phyloP scores from a whole-genome alignment of 2,329 filamentous ascomycete species.

The Hypoxylon sp. region DNA sequence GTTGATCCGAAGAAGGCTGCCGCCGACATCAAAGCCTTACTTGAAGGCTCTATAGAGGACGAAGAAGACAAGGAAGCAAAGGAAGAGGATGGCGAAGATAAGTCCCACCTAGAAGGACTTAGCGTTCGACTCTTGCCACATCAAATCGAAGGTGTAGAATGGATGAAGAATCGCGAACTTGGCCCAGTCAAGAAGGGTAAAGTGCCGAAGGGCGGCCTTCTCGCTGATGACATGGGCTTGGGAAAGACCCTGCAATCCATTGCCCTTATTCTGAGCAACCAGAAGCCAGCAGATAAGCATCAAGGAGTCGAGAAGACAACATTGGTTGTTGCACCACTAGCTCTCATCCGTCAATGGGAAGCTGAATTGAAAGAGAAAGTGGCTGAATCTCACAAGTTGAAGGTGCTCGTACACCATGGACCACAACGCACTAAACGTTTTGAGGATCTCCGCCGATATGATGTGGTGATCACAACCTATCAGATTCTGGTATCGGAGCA shows the following conservation, averaged over 20 bases:
- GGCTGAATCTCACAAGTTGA: conserved; percentile 75
- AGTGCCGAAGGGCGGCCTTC: conserved; percentile 91
- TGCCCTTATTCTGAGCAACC: conserved; percentile 86
- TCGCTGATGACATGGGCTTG: conserved; percentile 97
- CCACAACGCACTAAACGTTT: conserved; percentile 84
- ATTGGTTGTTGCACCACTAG: conserved; percentile 91
- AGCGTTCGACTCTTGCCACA: conserved; percentile 92
- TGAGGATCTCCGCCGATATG: conserved; percentile 84
- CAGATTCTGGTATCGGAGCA: conserved; percentile 95
- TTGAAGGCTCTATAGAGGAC: conserved; percentile 85
- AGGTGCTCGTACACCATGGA: conserved; percentile 92
- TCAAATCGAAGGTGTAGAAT: conserved; percentile 92
- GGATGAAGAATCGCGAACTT: conserved; percentile 95
- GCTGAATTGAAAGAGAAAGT: conserved; percentile 90
- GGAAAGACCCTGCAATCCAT: conserved; percentile 98
- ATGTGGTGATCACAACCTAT: conserved; percentile 97
- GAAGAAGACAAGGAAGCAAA: conserved; percentile 66
- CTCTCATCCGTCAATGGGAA: conserved; percentile 98
- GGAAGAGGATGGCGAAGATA: conserved; percentile 63
- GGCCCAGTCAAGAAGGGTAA: conserved; percentile 85
- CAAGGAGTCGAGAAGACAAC: conserved; percentile 81
- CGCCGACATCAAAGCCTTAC: conserved; percentile 83
- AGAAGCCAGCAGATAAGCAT: conserved; percentile 74
- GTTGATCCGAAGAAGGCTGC: conserved; percentile 80
- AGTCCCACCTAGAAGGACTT: conserved; percentile 82